Conservation (phyloP, 2,329 filamentous ascomycete genomes). For the Helicocarpus griseus region DNA sequence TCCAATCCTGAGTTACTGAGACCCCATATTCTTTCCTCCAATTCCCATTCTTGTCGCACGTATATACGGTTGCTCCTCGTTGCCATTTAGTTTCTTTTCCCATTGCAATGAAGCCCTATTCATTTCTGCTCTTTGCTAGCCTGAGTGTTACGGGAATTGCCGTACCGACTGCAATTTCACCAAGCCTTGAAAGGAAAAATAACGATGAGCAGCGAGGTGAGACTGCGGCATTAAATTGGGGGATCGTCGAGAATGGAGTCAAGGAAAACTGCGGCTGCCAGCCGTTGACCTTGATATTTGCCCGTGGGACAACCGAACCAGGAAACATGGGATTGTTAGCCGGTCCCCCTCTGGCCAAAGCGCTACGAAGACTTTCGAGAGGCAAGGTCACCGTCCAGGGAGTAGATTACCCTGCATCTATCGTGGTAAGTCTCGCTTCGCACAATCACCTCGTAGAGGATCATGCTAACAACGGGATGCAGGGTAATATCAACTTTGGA, state of each 20-base stretch:
- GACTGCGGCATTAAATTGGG: background rate
- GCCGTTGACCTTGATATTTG: constrained; percentile 35
- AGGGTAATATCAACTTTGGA: constrained; percentile 22
- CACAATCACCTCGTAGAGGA: constrained; percentile 20
- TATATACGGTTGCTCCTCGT: background rate
- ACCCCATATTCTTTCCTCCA: background rate
- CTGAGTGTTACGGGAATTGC: background rate
- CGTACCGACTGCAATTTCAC: background rate
- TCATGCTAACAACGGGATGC: constrained; percentile 11
- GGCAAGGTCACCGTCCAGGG: constrained; percentile 24
- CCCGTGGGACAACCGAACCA: constrained; percentile 32
- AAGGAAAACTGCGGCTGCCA: constrained; percentile 31
- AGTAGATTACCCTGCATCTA: constrained; percentile 23
- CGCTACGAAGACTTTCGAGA: constrained; percentile 17
- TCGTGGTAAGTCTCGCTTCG: constrained; percentile 7
- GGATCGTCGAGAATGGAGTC: constrained; percentile 30
- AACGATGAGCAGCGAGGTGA: background rate
- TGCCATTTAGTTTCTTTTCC: background rate
- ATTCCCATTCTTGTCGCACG: background rate
- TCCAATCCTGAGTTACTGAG: background rate
- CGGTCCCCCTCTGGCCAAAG: constrained; percentile 26
- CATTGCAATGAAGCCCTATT: background rate
- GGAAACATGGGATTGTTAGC: constrained; percentile 36
- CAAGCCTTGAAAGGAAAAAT: background rate
- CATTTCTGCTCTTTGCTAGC: background rate